phyloP scores from a whole-genome alignment of 2,329 filamentous ascomycete genomes.

The Nigrospora sphaerica region DNA sequence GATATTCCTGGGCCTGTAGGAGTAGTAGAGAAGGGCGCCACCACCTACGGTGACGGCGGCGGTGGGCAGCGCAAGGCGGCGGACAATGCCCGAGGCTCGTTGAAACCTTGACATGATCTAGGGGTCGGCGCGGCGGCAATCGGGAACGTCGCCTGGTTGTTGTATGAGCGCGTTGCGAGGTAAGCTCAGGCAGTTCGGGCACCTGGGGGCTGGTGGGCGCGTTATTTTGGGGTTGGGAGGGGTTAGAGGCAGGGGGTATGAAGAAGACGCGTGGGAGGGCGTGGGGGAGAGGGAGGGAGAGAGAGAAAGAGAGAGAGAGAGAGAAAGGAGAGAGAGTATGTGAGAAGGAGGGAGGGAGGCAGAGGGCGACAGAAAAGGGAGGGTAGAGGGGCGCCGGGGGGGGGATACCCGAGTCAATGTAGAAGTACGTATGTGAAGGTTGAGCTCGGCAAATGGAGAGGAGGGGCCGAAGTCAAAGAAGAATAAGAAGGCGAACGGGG shows the following conservation, averaged over 20 bases:
- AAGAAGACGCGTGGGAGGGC: too few species aligned
- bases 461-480: neutral
- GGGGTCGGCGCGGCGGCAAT: neutral
- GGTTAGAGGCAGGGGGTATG: too few species aligned
- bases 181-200: too few species aligned
- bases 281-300: too few species aligned
- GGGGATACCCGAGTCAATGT: neutral
- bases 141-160: neutral
- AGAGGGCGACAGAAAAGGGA: neutral
- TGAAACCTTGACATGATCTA: constrained; percentile 21
- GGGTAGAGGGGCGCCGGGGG: neutral
- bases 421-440: neutral
- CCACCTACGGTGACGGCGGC: constrained; percentile 32
- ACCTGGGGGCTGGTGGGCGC: too few species aligned
- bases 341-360: neutral
- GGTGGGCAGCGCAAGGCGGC: constrained; percentile 36
- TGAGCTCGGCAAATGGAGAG: neutral
- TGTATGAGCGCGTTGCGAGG: too few species aligned
- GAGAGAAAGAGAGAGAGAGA: too few species aligned
- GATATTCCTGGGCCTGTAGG: constrained; percentile 64
- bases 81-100: constrained; percentile 24
- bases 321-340: neutral
- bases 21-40: constrained; percentile 39
- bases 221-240: too few species aligned
- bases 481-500: neutral